Evolutionary conservation across 108 stramenopile species (phyloP), one percentile per base, ranked within the genome.

Genomic region (Conticribra weissflogii): DNA sequence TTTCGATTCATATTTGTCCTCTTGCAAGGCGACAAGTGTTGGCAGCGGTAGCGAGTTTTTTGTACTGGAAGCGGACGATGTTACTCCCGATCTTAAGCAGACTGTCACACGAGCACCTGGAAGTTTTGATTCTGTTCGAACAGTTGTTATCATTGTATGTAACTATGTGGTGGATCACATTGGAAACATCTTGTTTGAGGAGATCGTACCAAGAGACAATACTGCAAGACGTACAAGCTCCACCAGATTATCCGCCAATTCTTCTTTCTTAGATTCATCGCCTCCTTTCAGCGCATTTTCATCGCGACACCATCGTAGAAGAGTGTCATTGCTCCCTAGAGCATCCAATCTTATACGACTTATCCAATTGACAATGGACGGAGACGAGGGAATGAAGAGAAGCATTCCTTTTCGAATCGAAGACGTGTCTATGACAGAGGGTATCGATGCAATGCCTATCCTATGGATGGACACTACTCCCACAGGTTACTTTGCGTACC

Each of bases 111-210:
- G 41, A 30, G 27, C 12, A 1, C 7, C 27, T 24, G 34, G 29
- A 16, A 2, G 17, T 44, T 28, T 22, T n/a, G 41, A 52, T 2
- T 59, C 81, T 16, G 41, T 76, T 1, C 60, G 84, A 53, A 74
- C 79, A 17, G 82, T 91, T 47, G 78, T 79, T 21, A 34, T 92
- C 8, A 83, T 89, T 22, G 88, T 89, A 5, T 76, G 79, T 54
- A 89, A 88, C 54, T 92, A 88, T 66, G 86, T 76, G 44, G 80
- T 95, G 18, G 94, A 95, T 71, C 94, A 95, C 71, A 95, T 91
- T 23, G 94, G 94, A 7, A 76, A 79, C 27, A 47, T 91, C 18
- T 71, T 95, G 16, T 90, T 95, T 64, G 89, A 89, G 69, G 70
- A 79, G 28, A 64, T 66, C 5, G 23, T 64, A 16, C 14, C 48